Percentiles rank a stretch among this genome's conserved stretches.
Conservation (phyloP, 768 basidiomycete genomes). For the Lactarius sanguifluus region DNA sequence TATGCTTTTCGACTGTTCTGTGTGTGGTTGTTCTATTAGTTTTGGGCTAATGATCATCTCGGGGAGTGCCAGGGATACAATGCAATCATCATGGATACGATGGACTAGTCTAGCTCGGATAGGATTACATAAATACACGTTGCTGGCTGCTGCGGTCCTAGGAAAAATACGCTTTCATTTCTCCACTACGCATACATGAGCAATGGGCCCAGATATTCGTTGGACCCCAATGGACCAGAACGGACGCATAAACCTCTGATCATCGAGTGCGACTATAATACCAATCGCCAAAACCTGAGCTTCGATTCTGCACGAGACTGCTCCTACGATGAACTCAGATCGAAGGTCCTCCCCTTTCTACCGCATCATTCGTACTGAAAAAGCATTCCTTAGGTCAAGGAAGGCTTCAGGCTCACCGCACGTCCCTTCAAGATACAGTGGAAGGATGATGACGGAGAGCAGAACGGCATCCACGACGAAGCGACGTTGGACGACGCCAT, state of each 20-base stretch:
- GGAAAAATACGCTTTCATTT: not conserved
- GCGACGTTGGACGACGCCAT: constrained; percentile 83
- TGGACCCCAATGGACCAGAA: not conserved
- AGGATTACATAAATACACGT: no score
- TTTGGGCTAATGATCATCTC: constrained; percentile 1
- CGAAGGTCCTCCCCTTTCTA: constrained; percentile 49
- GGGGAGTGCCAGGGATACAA: no score
- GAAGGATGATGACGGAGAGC: constrained; percentile 86
- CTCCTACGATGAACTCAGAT: constrained; percentile 68
- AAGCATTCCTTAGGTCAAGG: constrained; percentile 60
- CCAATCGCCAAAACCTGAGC: constrained; percentile 69
- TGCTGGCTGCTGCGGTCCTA: not conserved
- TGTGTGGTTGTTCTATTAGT: not conserved
- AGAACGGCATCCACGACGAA: constrained; percentile 67
- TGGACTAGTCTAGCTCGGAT: no score
- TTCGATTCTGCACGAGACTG: constrained; percentile 81
- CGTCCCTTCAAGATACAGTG: constrained; percentile 74
- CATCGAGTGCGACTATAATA: constrained; percentile 81
- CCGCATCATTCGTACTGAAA: constrained; percentile 17
- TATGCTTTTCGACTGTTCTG: not conserved
- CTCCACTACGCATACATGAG: constrained; percentile 17
- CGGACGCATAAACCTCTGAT: constrained; percentile 71
- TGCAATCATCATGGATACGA: no score
- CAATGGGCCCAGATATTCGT: not conserved
- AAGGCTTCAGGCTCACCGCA: constrained; percentile 74